A percentile compares a stretch with the other conserved stretches of the same genome.
These are phyloP conservation scores for Pyrenophora graminea DNA, from an alignment of 2,329 filamentous ascomycete species.

Conservation along the genomic window DNA sequence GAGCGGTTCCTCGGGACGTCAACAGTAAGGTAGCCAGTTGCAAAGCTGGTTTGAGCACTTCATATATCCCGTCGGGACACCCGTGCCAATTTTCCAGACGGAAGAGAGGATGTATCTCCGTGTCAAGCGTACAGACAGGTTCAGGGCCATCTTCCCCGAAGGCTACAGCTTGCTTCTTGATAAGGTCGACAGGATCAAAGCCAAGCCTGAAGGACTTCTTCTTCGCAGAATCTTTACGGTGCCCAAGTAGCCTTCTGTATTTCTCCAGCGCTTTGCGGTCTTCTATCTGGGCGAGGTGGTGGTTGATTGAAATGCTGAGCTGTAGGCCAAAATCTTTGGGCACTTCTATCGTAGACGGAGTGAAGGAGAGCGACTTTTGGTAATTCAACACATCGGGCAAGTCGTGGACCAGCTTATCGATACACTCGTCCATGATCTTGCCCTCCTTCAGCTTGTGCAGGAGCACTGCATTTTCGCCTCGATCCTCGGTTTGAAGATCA, in stretches of 20 bases:
- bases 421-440: constrained; percentile 44
- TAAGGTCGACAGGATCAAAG: constrained; percentile 47
- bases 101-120: constrained; percentile 45
- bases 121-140: constrained; percentile 38
- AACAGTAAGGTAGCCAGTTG: constrained; percentile 41
- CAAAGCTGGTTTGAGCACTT: constrained; percentile 45
- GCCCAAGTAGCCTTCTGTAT: constrained; percentile 44
- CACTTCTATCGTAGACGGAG: constrained; percentile 46
- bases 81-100: constrained; percentile 47
- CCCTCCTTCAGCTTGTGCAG: constrained; percentile 44
- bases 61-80: constrained; percentile 45
- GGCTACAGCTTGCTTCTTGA: constrained; percentile 46
- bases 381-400: constrained; percentile 43
- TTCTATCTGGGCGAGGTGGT: constrained; percentile 45
- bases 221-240: constrained; percentile 40
- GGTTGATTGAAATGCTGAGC: constrained; percentile 46
- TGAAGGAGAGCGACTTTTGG: constrained; percentile 41
- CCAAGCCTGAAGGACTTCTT: constrained; percentile 41
- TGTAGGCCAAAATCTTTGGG: constrained; percentile 46
- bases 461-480: constrained; percentile 34
- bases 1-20: constrained; percentile 42
- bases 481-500: constrained; percentile 26
- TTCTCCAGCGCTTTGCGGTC: constrained; percentile 45
- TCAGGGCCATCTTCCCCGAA: constrained; percentile 29
- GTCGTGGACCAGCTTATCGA: constrained; percentile 44